A percentile compares a stretch with the other conserved stretches of the same genome.
Conservation (phyloP, 176 grass and related monocot species). For the Phoenix dactylifera region DNA sequence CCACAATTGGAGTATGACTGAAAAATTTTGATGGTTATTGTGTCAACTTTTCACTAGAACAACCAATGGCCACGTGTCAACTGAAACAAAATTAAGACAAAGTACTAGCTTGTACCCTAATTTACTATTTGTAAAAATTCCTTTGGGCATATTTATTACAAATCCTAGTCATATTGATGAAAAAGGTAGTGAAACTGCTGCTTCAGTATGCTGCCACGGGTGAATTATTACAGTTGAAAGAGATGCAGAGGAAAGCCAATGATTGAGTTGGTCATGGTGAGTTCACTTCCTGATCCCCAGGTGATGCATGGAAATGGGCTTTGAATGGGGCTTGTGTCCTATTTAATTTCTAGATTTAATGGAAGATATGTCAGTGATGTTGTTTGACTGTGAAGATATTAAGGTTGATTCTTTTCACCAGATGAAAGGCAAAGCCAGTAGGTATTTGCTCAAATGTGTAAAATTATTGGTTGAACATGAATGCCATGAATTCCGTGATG, state of each 20-base stretch:
- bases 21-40: conserved; percentile 33
- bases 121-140: conserved; percentile 44
- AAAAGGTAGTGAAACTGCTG: conserved; percentile 37
- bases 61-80: conserved; percentile 6
- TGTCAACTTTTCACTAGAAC: conserved; percentile 17
- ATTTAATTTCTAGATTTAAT: conserved; percentile 50
- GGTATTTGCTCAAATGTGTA: conserved; percentile 59
- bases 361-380: conserved; percentile 41
- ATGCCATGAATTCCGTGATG: background rate
- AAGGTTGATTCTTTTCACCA: conserved; percentile 33
- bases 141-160: conserved; percentile 55
- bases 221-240: conserved; percentile 30
- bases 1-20: conserved; percentile 29
- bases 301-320: conserved; percentile 30
- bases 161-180: conserved; percentile 33
- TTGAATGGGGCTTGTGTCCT: conserved; percentile 41
- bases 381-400: conserved; percentile 55
- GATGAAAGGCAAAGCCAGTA: conserved; percentile 35
- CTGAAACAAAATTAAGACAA: conserved; percentile 13
- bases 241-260: conserved; percentile 20
- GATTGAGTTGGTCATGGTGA: conserved; percentile 6
- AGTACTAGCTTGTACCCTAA: conserved; percentile 8
- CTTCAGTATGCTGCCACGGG: conserved; percentile 50
- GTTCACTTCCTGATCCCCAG: conserved; percentile 11
- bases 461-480: conserved; percentile 25